Conservation (phyloP, 805 yeast genomes). For the Komagataella ulmi region DNA sequence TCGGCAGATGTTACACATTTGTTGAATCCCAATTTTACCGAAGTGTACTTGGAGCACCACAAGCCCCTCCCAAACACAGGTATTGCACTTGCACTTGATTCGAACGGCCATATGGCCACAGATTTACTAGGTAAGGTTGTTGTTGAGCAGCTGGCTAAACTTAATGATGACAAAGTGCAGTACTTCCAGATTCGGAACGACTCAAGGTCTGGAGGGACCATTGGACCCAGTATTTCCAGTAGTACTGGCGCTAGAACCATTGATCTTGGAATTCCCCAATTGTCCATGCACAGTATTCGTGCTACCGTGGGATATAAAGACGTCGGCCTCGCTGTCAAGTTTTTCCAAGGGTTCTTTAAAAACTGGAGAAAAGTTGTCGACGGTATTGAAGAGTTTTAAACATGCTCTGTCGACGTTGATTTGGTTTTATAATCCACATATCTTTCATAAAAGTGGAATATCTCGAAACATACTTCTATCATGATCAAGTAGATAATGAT, state of each 20-base stretch:
- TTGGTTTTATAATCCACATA: constrained; percentile 8
- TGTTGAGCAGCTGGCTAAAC: constrained; percentile 53
- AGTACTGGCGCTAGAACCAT: constrained; percentile 65
- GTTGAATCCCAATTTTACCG: constrained; percentile 62
- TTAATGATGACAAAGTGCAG: constrained; percentile 55
- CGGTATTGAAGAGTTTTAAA: constrained; percentile 32
- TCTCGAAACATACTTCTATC: constrained; percentile 77
- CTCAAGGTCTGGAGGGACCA: constrained; percentile 78
- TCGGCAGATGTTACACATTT: constrained; percentile 82
- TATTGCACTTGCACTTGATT: constrained; percentile 54
- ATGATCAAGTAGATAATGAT: constrained; percentile 72
- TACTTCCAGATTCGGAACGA: constrained; percentile 81
- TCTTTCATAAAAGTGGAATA: constrained; percentile 58
- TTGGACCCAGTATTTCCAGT: constrained; percentile 59
- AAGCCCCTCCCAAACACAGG: constrained; percentile 75
- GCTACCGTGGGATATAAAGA: constrained; percentile 73
- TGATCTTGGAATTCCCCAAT: constrained; percentile 74
- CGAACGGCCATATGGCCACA: constrained; percentile 77
- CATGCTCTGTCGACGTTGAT: background rate
- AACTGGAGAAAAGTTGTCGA: constrained; percentile 54
- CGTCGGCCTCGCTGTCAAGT: constrained; percentile 59
- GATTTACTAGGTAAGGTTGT: constrained; percentile 63
- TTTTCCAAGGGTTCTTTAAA: constrained; percentile 56
- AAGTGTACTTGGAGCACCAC: constrained; percentile 65
- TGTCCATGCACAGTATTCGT: constrained; percentile 78